phyloP scores from a whole-genome alignment of 2,329 filamentous ascomycete genomes.

The Colletotrichum chrysophilum region DNA sequence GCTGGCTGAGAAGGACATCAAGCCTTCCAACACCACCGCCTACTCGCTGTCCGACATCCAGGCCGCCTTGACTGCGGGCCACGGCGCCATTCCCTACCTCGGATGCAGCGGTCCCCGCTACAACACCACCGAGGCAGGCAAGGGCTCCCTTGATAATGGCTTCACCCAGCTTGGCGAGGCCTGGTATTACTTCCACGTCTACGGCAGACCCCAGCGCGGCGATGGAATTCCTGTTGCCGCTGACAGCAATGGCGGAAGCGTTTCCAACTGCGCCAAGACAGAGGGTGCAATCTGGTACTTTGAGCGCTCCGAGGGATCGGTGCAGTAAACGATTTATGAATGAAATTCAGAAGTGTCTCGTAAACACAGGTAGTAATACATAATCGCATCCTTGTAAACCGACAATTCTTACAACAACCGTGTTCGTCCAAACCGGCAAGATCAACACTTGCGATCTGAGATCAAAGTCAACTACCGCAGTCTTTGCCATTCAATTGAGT shows the following conservation, averaged over 20 bases:
- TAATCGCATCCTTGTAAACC: not conserved
- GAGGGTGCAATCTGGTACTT: slow-evolving; percentile 60
- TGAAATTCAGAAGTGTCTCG: not conserved
- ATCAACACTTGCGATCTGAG: not conserved
- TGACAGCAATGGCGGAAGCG: slow-evolving; percentile 50
- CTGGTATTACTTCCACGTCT: slow-evolving; percentile 71
- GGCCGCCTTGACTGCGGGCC: slow-evolving; percentile 50
- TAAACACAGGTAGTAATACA: not conserved
- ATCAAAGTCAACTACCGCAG: not conserved
- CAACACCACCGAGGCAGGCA: slow-evolving; percentile 64
- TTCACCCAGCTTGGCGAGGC: slow-evolving; percentile 64
- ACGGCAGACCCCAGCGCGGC: slow-evolving; percentile 60
- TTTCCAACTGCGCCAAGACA: slow-evolving; percentile 60
- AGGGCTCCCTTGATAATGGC: slow-evolving; percentile 59
- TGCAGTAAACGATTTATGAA: not conserved
- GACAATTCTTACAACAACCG: not conserved
- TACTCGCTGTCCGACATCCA: slow-evolving; percentile 61
- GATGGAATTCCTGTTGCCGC: slow-evolving; percentile 48
- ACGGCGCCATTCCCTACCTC: slow-evolving; percentile 63
- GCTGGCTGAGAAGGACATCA: slow-evolving; percentile 59
- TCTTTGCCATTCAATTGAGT: not conserved
- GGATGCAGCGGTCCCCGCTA: slow-evolving; percentile 66
- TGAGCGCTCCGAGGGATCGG: slow-evolving; percentile 43
- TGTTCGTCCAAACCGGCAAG: not conserved
- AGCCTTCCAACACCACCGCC: slow-evolving; percentile 61